These are phyloP conservation scores for Grosmannia clavigera DNA, from an alignment of 2,329 filamentous ascomycete species.

Conservation along the genomic window DNA sequence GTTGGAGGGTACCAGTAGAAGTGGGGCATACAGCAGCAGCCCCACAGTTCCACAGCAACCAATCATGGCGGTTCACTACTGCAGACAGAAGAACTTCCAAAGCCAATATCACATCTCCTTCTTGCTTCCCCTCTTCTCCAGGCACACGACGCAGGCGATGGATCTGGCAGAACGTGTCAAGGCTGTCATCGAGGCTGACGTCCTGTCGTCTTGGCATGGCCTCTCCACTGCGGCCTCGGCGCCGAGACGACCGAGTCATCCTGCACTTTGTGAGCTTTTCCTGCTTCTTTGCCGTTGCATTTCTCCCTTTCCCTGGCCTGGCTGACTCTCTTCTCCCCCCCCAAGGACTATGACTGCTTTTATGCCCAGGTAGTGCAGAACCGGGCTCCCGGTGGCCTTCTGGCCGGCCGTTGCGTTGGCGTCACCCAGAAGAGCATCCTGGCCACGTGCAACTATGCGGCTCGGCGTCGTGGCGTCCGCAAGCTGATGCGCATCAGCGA, in stretches of 20 bases:
- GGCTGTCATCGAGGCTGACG: too few species aligned
- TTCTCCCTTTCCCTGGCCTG: conserved; percentile 30
- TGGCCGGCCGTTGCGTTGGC: conserved; percentile 64
- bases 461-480: conserved; percentile 51
- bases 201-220: not conserved
- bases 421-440: conserved; percentile 90
- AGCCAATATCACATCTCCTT: not conserved
- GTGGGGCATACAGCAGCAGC: not conserved
- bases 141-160: too few species aligned
- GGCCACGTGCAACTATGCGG: conserved; percentile 90
- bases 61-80: not conserved
- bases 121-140: not conserved
- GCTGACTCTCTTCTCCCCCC: conserved; percentile 55
- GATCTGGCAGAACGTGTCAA: too few species aligned
- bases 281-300: not conserved
- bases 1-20: too few species aligned
- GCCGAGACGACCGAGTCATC: not conserved
- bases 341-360: conserved; percentile 76
- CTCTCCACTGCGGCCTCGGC: not conserved
- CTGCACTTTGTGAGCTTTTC: not conserved
- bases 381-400: conserved; percentile 27
- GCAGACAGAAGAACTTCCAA: not conserved
- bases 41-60: not conserved
- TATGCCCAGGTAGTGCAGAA: conserved; percentile 86
- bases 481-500: conserved; percentile 82